Conservation (phyloP, 2,329 filamentous ascomycete genomes). For the Dothistroma septosporum region DNA sequence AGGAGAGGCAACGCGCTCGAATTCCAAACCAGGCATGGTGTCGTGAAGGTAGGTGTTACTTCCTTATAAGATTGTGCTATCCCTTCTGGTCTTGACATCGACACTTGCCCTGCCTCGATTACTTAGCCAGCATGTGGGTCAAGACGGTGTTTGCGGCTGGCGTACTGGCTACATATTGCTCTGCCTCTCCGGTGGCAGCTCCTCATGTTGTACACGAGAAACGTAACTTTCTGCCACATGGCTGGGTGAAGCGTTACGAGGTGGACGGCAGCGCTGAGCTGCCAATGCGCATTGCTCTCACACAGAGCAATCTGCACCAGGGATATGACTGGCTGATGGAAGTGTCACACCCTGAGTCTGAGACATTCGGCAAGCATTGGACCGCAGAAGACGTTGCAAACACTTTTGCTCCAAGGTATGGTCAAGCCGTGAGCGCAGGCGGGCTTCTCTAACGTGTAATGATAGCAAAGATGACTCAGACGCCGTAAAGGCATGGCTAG, state of each 20-base stretch:
- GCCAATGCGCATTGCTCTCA: conserved; percentile 36
- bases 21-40: no score
- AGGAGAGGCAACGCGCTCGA: neutral
- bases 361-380: conserved; percentile 43
- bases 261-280: conserved; percentile 30
- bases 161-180: conserved; percentile 16
- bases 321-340: conserved; percentile 32
- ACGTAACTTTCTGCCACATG: conserved; percentile 25
- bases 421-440: neutral
- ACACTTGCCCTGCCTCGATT: neutral
- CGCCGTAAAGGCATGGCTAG: conserved; percentile 53
- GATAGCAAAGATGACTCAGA: conserved; percentile 43
- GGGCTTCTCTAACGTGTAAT: neutral
- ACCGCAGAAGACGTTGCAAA: conserved; percentile 42
- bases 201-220: conserved; percentile 33
- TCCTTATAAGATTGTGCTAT: neutral
- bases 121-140: conserved; percentile 3
- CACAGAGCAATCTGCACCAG: conserved; percentile 34
- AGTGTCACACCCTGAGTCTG: conserved; percentile 43
- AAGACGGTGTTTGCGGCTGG: neutral
- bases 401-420: conserved; percentile 40
- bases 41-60: neutral
- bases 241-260: conserved; percentile 28
- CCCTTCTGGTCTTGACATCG: neutral
- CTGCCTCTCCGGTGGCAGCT: conserved; percentile 23